Base-by-base conservation (phyloP, 768 basidiomycete species). In the Boletus reticulatus region DNA sequence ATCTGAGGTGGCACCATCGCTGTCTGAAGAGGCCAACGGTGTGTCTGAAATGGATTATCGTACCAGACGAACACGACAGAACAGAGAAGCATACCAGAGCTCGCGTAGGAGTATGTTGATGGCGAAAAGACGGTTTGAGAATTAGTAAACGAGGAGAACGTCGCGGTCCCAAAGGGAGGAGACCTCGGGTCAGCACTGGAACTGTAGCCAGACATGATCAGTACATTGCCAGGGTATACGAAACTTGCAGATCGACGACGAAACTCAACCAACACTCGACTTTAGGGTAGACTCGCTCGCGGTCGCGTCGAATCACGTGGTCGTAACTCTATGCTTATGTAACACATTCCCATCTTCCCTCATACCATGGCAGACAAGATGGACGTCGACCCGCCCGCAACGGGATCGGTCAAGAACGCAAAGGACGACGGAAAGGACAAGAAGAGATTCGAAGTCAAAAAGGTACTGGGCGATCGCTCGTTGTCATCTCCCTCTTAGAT, bases 371-470 rank as follows among this genome's bases (percentile, higher is more conserved):
- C 83, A 31, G 84, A 83, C 52, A 78, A 82, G 48, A 84, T 84
- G 82, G 90, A 88, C 52, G 87, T 93, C 69, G 92, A 93, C 66
- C 68, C 67, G 20, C 63, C 70, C 42, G 62, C 68, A 29, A 37
- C 66, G 32, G 63, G 75, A 24, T 71, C 76, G 41, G 74, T 69
- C 39, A 79, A 79, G 62, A 80, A 79, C 53, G 71, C 67, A 52
- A 80, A 80, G 60, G 82, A 84, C 47, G 82, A 83, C 43, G 70
- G 61, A 50, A 89, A 89, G 72, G 78, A 80, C 27, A 93, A 93
- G 76, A 87, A 90, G 67, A 78, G 92, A 58, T 99, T 99, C 69
- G 95, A 98, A 73, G 97, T 99, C 60, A 99, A 99, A 82, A 98
- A 99, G 92, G 96, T 96, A 51, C 43, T 73, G 11, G 4, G 17